Evolutionary conservation across 2,329 filamentous ascomycete genomes (phyloP).

Genomic region (Xylaria sp.): DNA sequence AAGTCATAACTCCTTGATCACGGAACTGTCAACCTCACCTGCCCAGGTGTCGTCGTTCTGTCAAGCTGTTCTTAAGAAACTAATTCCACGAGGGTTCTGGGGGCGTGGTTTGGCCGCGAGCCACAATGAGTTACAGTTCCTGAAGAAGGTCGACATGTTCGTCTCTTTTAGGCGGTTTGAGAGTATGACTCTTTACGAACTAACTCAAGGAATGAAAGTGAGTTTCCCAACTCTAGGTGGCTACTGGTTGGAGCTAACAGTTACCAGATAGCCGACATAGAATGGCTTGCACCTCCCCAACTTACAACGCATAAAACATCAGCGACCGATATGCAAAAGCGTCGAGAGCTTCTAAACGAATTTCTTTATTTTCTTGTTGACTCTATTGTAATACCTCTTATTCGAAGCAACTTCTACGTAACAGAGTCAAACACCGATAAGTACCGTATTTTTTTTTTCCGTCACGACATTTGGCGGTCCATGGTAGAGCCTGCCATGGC

Average conservation of each 20-base stretch:
- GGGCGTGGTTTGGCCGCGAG: conserved; percentile 59
- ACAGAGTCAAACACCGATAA: conserved; percentile 85
- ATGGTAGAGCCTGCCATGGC: conserved; percentile 75
- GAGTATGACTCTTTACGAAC: conserved; percentile 76
- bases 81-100: conserved; percentile 80
- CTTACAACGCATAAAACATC: conserved; percentile 62
- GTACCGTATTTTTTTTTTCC: conserved; percentile 88
- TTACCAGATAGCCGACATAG: conserved; percentile 66
- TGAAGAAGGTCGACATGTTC: conserved; percentile 77
- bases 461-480: conserved; percentile 87
- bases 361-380: conserved; percentile 94
- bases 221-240: conserved; percentile 8
- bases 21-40: conserved; percentile 69
- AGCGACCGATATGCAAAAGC: conserved; percentile 74
- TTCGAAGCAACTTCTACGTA: conserved; percentile 89
- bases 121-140: conserved; percentile 66
- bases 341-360: conserved; percentile 79
- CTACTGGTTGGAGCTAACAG: conserved; percentile 20
- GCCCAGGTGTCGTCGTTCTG: conserved; percentile 85
- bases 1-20: conserved; percentile 59
- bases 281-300: conserved; percentile 71
- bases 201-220: conserved; percentile 78
- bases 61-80: conserved; percentile 71
- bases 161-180: conserved; percentile 81
- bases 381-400: conserved; percentile 84